Base-by-base conservation (phyloP, 2,329 filamentous ascomycete genomes). In the Cadophora sp. region DNA sequence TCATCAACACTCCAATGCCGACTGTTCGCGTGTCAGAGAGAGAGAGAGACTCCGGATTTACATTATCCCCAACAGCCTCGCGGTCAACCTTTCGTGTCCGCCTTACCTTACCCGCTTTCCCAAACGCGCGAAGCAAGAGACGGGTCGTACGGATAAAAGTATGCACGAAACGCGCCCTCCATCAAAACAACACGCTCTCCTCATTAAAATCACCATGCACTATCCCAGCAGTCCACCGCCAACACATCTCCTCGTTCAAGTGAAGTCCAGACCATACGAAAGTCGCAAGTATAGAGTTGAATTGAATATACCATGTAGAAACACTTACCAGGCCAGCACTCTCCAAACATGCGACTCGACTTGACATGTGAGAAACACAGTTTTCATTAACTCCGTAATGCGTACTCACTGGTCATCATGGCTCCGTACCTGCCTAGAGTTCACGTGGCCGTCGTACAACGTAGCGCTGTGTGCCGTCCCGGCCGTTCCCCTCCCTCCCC, bases 331-430 rank as follows among this genome's bases (percentile, higher is more conserved):
- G 43, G 19, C n/a, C 43, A 22, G 19, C 43, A 22, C 43, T 48
- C 9, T 31, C 29, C 31, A 58, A 22, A 58, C n/a, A n/a, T 19
- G 24, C 29, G n/a, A 24, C 7, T 37, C 14, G n/a, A 37, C 27
- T 37, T n/a, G 19, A 37, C 29, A 58, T 58, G 55, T 37, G 31
- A 58, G 31, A 37, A 58, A 37, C 29, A n/a, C 14, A 16, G 24
- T 31, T 12, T 40, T 40, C 55, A 58, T 58, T 58, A 58, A 58
- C 11, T 58, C n/a, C n/a, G 19, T 8, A 58, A 58, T 58, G 55
- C 55, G 40, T 22, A 12, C 31, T n/a, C 14, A n/a, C 16, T 43
- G 16, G 51, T n/a, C 26, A 22, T 26, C 9, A n/a, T n/a, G n/a
- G n/a, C 6, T 56, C 53, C 53, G 55, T 58, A 58, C 55, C 55